Evolutionary conservation across 805 yeast genomes (phyloP).

Genomic region (Candida boidinii): DNA sequence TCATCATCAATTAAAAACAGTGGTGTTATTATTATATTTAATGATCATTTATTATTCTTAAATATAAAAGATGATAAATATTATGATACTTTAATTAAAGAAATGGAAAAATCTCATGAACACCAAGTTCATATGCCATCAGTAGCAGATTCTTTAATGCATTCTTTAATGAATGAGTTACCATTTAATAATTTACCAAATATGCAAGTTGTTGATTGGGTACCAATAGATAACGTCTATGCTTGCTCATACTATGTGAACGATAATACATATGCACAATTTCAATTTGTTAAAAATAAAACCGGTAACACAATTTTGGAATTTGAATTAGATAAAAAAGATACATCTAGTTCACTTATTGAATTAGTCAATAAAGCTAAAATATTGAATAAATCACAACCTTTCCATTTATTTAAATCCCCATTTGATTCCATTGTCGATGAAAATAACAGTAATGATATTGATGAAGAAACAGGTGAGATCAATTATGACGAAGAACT

Average conservation of each 20-base stretch:
- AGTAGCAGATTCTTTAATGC: slow-evolving; percentile 78
- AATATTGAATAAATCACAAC: slow-evolving; percentile 67
- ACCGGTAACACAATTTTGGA: slow-evolving; percentile 8
- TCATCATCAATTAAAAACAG: slow-evolving; percentile 22
- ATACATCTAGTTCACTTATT: slow-evolving; percentile 33
- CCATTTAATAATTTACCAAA: slow-evolving; percentile 63
- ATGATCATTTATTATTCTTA: slow-evolving; percentile 67
- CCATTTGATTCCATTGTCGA: slow-evolving; percentile 14
- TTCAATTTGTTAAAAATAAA: slow-evolving; percentile 18
- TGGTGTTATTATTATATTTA: slow-evolving; percentile 67
- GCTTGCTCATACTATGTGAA: slow-evolving; percentile 34
- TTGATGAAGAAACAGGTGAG: slow-evolving; percentile 25
- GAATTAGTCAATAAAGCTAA: slow-evolving; percentile 60
- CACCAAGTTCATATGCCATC: slow-evolving; percentile 37
- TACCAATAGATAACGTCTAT: slow-evolving; percentile 46
- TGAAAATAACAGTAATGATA: slow-evolving; percentile 16
- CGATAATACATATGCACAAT: slow-evolving; percentile 16
- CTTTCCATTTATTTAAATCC: slow-evolving; percentile 75
- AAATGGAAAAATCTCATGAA: slow-evolving; percentile 4
- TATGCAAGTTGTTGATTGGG: slow-evolving; percentile 63
- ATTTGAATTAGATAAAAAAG: slow-evolving; percentile 16
- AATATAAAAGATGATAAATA: slow-evolving; percentile 39
- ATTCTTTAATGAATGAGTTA: slow-evolving; percentile 77
- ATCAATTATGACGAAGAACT: no score
- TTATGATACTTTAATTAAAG: slow-evolving; percentile 16